phyloP scores from a whole-genome alignment of 202 grass and related monocot species.

The Dendrocalamus latiflorus region DNA sequence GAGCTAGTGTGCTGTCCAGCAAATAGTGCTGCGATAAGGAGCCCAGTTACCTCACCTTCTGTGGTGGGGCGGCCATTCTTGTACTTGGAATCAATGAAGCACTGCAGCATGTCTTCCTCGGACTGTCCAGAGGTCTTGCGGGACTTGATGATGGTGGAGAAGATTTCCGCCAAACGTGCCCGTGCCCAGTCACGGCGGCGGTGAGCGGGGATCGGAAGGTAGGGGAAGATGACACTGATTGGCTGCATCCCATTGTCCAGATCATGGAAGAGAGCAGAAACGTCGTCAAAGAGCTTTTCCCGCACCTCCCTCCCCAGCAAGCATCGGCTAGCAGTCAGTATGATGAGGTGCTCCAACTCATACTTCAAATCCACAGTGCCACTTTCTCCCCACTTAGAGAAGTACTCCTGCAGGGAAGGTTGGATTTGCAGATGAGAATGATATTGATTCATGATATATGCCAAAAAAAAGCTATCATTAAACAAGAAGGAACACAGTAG shows the following conservation, averaged over 20 bases:
- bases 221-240: constrained; percentile 82
- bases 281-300: constrained; percentile 93
- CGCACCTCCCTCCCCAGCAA: constrained; percentile 86
- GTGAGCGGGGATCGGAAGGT: constrained; percentile 81
- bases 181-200: constrained; percentile 56
- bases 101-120: constrained; percentile 92
- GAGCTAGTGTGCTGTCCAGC: constrained; percentile 94
- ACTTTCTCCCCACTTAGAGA: constrained; percentile 92
- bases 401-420: constrained; percentile 67
- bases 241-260: constrained; percentile 89
- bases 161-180: constrained; percentile 68
- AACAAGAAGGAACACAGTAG: background rate
- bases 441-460: background rate
- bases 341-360: constrained; percentile 90
- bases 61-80: constrained; percentile 77
- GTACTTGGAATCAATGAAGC: constrained; percentile 96
- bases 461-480: background rate
- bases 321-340: constrained; percentile 86
- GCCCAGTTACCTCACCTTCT: constrained; percentile 71
- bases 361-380: constrained; percentile 88
- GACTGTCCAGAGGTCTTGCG: constrained; percentile 68
- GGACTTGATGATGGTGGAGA: constrained; percentile 79
- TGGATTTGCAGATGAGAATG: background rate
- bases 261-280: constrained; percentile 90
- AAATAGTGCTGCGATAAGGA: constrained; percentile 86